Base-by-base conservation (phyloP, 345 rosid genomes). In the Toxicodendron radicans region DNA sequence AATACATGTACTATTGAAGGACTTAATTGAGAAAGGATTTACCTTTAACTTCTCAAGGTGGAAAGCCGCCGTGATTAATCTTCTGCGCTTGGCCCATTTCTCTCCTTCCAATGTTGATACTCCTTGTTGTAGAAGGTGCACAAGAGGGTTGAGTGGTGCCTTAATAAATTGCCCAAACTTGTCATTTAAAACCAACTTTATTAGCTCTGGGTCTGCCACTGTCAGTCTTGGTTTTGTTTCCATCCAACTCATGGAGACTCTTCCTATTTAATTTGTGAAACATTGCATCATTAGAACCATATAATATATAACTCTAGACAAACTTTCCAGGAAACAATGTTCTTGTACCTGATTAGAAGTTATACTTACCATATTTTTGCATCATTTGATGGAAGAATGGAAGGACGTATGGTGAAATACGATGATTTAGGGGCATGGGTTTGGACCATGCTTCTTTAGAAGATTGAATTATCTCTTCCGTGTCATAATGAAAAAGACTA, bases 31-130 rank as follows among this genome's bases (percentile, higher is more conserved):
- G 30, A 27, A 27, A 27, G 30, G 30, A 54, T 4, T 17, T 53
- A 75, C 79, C 78, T 69, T 76, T 18, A 80, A 33, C 20, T 76
- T 76, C 51, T 76, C 72, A 64, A 56, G 38, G 57, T 76, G 83
- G 46, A 80, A 76, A 66, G 77, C 79, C 7, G 74, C 74, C 23
- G 46, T 35, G 18, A 76, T 48, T 54, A 72, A 32, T 45, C 45
- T 80, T 80, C 83, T 73, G 48, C 77, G 78, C 5, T 49, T 68
- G n/a, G 72, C 75, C 80, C 83, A 80, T 62, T 66, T 64, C 21
- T 80, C 54, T 57, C 78, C 78, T 68, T 80, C 83, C 64, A 76
- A 68, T 46, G 58, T 33, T 2, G 75, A 13, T 23, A 80, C 54
- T 21, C 83, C 75, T 10, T 5, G 8, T 45, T 68, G 75, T 35